Conservation (phyloP, 2,329 filamentous ascomycete species). For the Leptographium lundbergii region DNA sequence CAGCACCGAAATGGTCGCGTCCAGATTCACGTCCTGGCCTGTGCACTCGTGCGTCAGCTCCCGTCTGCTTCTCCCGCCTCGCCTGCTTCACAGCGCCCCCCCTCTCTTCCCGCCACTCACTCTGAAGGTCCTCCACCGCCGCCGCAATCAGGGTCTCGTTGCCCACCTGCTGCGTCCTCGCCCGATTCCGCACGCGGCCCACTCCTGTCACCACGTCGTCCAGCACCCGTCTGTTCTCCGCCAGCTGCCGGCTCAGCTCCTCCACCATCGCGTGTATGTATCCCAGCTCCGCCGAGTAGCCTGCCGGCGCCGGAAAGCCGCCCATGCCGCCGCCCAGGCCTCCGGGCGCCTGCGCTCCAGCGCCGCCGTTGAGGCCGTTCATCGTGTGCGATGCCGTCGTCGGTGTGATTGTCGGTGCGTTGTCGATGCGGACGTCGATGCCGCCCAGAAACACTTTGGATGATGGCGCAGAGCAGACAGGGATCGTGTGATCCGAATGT, state of each 20-base stretch:
- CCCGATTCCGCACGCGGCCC: constrained; percentile 46
- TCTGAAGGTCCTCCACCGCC: constrained; percentile 42
- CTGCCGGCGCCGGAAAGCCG: constrained; percentile 48
- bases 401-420: background rate
- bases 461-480: background rate
- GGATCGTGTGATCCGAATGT: background rate
- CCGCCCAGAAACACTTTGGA: background rate
- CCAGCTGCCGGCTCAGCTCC: constrained; percentile 49
- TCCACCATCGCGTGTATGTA: constrained; percentile 58
- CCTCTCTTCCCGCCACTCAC: constrained; percentile 22
- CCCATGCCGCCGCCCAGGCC: constrained; percentile 23
- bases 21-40: constrained; percentile 40
- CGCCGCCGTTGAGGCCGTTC: constrained; percentile 8
- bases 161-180: constrained; percentile 35
- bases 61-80: background rate
- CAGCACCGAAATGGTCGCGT: constrained; percentile 47
- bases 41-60: background rate
- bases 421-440: background rate
- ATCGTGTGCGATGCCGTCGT: background rate
- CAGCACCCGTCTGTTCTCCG: constrained; percentile 47
- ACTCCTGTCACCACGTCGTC: constrained; percentile 52
- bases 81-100: background rate
- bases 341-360: constrained; percentile 14
- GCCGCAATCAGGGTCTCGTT: constrained; percentile 47
- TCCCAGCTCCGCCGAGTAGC: constrained; percentile 55